phyloP scores from a whole-genome alignment of 1,284 basidiomycete species.

The Laetiporus sulphureus region DNA sequence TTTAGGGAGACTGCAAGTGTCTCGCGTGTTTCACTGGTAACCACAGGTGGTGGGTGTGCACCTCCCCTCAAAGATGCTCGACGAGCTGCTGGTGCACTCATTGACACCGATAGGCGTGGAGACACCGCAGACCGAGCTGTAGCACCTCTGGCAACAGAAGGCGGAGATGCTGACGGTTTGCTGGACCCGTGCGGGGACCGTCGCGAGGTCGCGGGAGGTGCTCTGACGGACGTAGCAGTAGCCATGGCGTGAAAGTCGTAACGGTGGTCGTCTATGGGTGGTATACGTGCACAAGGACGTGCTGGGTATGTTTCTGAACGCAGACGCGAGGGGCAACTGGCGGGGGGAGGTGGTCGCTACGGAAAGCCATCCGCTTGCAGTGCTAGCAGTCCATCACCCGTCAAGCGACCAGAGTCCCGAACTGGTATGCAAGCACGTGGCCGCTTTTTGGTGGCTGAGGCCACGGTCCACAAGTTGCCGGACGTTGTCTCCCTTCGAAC shows the following conservation, averaged over 20 bases:
- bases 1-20: conserved; percentile 55
- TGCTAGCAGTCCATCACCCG: conserved; percentile 6
- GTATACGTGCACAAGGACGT: no score
- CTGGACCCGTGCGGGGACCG: conserved; percentile 22
- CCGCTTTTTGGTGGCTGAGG: no score
- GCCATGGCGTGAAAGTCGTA: conserved; percentile 15
- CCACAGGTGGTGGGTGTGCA: conserved; percentile 31
- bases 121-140: conserved; percentile 33
- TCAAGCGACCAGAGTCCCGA: background rate
- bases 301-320: conserved; percentile 10
- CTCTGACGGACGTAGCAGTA: conserved; percentile 30
- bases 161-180: conserved; percentile 17
- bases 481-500: no score
- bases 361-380: conserved; percentile 3
- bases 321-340: conserved; percentile 4
- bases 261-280: background rate
- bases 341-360: conserved; percentile 10
- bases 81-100: conserved; percentile 34
- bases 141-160: conserved; percentile 30
- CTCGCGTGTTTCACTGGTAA: conserved; percentile 33
- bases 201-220: conserved; percentile 39
- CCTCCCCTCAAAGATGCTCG: conserved; percentile 40
- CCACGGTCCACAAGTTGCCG: no score
- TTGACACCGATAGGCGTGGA: conserved; percentile 27
- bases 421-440: background rate